phyloP scores from a whole-genome alignment of 2,329 filamentous ascomycete species.

The Xylariaceae sp. region DNA sequence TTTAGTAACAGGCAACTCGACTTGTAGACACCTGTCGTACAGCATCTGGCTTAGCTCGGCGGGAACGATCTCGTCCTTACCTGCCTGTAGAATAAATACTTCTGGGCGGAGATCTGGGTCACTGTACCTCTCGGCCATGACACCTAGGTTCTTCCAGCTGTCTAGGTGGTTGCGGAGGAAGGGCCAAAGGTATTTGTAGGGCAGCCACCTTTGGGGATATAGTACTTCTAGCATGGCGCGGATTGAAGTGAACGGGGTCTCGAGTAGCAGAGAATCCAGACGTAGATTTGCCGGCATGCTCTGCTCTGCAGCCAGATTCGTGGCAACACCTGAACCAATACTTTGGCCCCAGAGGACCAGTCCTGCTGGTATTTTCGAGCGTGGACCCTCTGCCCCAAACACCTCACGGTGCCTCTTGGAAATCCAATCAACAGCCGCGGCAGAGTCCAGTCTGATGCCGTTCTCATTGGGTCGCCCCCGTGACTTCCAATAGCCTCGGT shows the following conservation, averaged over 20 bases:
- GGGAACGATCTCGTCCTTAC: conserved; percentile 52
- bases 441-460: conserved; percentile 62
- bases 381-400: conserved; percentile 2
- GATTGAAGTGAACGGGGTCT: conserved; percentile 69
- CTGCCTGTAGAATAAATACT: conserved; percentile 47
- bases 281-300: conserved; percentile 29
- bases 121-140: conserved; percentile 29
- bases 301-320: conserved; percentile 45
- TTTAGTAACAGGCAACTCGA: conserved; percentile 38
- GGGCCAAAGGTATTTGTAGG: conserved; percentile 66
- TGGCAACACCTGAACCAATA: conserved; percentile 65
- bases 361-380: conserved; percentile 13
- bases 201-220: conserved; percentile 74
- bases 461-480: conserved; percentile 61
- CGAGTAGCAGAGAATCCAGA: conserved; percentile 52
- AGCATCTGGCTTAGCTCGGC: conserved; percentile 39
- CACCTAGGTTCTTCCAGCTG: conserved; percentile 42
- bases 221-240: conserved; percentile 62
- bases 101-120: conserved; percentile 22
- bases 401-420: conserved; percentile 30
- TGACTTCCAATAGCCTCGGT: conserved; percentile 74
- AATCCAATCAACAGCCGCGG: conserved; percentile 58
- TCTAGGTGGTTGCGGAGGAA: conserved; percentile 62
- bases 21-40: conserved; percentile 37
- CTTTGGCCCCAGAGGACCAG: conserved; percentile 71